phyloP scores from a whole-genome alignment of 2,329 filamentous ascomycete species.

The Bipolaris oryzae region DNA sequence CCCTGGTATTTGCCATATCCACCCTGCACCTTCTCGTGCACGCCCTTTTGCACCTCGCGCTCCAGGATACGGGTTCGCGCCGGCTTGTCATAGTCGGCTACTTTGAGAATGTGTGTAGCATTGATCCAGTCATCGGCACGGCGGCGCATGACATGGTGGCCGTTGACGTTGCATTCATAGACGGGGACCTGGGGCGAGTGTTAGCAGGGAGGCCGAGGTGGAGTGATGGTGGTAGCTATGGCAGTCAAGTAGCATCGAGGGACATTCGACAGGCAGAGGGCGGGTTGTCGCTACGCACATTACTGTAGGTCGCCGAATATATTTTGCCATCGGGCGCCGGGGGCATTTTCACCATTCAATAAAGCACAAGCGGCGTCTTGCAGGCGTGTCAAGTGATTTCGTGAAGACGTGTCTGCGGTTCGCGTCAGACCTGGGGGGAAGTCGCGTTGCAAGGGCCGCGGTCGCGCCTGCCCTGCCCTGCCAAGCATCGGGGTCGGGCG shows the following conservation, averaged over 20 bases:
- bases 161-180: conserved; percentile 87
- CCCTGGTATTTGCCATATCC: conserved; percentile 99
- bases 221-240: not conserved
- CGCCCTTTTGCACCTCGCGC: conserved; percentile 93
- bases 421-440: conserved; percentile 17
- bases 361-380: conserved; percentile 7
- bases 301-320: conserved; percentile 70
- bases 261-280: conserved; percentile 1
- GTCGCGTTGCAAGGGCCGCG: conserved; percentile 23
- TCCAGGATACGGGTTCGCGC: conserved; percentile 93
- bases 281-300: conserved; percentile 37
- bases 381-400: conserved; percentile 20
- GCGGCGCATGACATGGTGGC: conserved; percentile 94
- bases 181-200: conserved; percentile 75
- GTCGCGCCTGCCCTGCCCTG: conserved; percentile 26
- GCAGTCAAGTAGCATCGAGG: not conserved
- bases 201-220: conserved; percentile 23
- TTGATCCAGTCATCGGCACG: conserved; percentile 97
- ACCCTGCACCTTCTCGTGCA: conserved; percentile 97
- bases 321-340: conserved; percentile 54
- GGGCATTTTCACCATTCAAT: conserved; percentile 41
- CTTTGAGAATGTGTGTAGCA: conserved; percentile 98
- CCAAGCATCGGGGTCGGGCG: conserved; percentile 25
- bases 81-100: conserved; percentile 96
- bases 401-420: conserved; percentile 20